A percentile compares a stretch with the other conserved stretches of the same genome.
Conservation (phyloP, 1,284 basidiomycete genomes). For the Sporisorium exsertum region DNA sequence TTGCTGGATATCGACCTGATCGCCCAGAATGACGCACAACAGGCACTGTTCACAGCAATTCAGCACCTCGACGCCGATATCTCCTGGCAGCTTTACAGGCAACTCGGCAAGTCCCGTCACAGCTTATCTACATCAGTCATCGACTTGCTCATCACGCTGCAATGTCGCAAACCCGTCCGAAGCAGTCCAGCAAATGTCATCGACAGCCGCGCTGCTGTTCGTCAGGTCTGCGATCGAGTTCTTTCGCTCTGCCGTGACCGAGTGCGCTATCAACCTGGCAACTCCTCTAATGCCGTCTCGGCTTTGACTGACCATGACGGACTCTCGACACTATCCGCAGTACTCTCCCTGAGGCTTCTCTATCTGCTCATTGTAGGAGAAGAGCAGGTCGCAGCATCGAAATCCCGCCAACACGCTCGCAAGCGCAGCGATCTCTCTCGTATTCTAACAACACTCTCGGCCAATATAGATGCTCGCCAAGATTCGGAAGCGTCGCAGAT, state of each 20-base stretch:
- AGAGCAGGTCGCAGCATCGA: conserved; percentile 32
- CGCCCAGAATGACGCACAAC: conserved; percentile 15
- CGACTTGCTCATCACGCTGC: conserved; percentile 30
- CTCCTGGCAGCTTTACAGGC: conserved; percentile 32
- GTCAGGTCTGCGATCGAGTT: conserved; percentile 35
- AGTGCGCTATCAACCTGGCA: conserved; percentile 8
- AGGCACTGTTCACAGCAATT: conserved; percentile 19
- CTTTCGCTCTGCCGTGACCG: conserved; percentile 29
- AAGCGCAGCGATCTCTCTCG: conserved; percentile 9
- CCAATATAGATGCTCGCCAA: conserved; percentile 2
- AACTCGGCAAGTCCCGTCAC: conserved; percentile 24
- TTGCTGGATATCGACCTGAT: conserved; percentile 21
- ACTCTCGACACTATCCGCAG: conserved; percentile 13
- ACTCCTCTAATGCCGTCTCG: neutral
- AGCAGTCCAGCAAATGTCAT: conserved; percentile 8
- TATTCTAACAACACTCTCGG: conserved; percentile 10
- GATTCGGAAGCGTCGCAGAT: neutral
- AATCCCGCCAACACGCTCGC: neutral
- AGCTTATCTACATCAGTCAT: conserved; percentile 13
- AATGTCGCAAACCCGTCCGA: conserved; percentile 36
- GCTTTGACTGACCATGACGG: neutral
- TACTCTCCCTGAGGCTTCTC: conserved; percentile 27
- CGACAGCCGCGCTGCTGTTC: conserved; percentile 13
- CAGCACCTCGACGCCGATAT: conserved; percentile 31
- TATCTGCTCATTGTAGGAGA: conserved; percentile 44